These are phyloP conservation scores for Suillus subluteus DNA, from an alignment of 768 basidiomycete species.

Conservation along the genomic window DNA sequence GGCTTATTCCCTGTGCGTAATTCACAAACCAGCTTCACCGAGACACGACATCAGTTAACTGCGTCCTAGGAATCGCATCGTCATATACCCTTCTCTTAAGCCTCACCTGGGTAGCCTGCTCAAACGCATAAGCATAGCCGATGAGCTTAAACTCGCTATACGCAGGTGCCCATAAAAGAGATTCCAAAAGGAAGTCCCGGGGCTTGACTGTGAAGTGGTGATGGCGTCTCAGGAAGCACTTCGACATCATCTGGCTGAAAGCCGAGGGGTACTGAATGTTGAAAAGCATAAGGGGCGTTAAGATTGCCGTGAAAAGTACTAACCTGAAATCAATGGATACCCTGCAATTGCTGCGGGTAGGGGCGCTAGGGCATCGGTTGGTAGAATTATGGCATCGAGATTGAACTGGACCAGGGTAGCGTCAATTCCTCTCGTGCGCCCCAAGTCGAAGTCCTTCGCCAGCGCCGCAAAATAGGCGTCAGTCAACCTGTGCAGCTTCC, in stretches of 20 bases:
- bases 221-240: not conserved
- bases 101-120: not conserved
- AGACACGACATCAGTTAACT: constrained; percentile 19
- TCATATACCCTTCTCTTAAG: not conserved
- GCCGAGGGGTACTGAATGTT: not conserved
- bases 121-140: not conserved
- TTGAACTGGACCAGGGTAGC: not conserved
- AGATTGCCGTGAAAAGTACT: not conserved
- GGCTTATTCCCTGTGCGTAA: constrained; percentile 15
- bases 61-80: not conserved
- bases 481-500: not conserved
- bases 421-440: not conserved
- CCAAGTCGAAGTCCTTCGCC: not conserved
- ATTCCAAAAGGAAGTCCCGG: constrained; percentile 1
- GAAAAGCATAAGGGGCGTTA: not conserved
- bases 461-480: not conserved
- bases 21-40: constrained; percentile 12
- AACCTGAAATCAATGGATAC: not conserved
- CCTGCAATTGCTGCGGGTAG: not conserved
- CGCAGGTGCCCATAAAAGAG: not conserved
- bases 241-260: not conserved
- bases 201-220: not conserved
- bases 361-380: not conserved
- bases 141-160: constrained; percentile 1
- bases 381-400: constrained; percentile 1